Evolutionary conservation across 352 stramenopile species (phyloP), one percentile per base, ranked within the genome.

Genomic region (Elongisporangium prolatum): DNA sequence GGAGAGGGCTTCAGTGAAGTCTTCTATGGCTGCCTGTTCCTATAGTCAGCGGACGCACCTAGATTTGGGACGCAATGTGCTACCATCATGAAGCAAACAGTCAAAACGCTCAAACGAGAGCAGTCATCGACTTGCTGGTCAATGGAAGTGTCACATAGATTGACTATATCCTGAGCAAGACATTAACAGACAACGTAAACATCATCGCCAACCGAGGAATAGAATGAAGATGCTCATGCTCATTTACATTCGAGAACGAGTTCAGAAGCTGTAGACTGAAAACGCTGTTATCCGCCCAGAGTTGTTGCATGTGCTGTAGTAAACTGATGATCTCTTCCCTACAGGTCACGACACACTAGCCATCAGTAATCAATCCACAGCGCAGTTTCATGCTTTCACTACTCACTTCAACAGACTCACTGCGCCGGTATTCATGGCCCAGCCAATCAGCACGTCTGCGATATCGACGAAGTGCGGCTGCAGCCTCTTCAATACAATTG

Each of bases 381-480:
- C n/a, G n/a, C n/a, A 48, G 21, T 6, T 22, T 21, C 13, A 7
- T 17, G 50, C 28, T 4, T 21, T 25, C 40, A 21, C 0, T 17
- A 59, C 66, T 16, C 63, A 89, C 80, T 77, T 60, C 16, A 86
- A 64, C 6, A 22, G 52, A 25, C 57, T 74, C 8, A 57, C 25
- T 7, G 72, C 64, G n/a, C 61, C 67, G 17, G 73, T 65, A 25
- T 57, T 84, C 73, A 83, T 86, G 13, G 75, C 80, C 81, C 81
- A 91, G 28, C 74, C 79, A 52, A 91, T 75, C 8, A 89, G 57
- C 17, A 89, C 73, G 22, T 91, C 78, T 5, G 81, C 81, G 14
- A 89, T 73, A 56, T 88, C 77, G 17, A 91, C 77, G 68, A 91
- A 91, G 48, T 88, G 78, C 18, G 62, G 47, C 66, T 88, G 76